Evolutionary conservation across 371 early-diverging fungal species (phyloP), one percentile per base, ranked within the genome.

Genomic region (Globomyces sp.): DNA sequence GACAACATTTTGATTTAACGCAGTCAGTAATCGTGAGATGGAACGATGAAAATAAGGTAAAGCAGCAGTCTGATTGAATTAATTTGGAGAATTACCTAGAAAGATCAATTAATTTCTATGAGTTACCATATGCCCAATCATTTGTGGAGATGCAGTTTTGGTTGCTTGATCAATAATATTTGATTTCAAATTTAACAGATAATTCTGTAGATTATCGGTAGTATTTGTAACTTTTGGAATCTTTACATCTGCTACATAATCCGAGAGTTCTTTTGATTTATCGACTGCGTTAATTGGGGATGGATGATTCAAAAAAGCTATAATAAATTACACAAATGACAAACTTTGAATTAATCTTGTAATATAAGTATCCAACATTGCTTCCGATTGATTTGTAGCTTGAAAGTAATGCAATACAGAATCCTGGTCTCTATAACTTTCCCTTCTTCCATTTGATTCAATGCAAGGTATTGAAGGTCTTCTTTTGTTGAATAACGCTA

Each of bases 1-100:
- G 45, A 81, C 82, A 0, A 78, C 79, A 74, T 79, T 81, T 63
- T 81, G 82, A 68, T 81, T 78, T 68, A 81, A 59, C 36, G 81
- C 79, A 39, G 82, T 68, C 58, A 81, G 67, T 10, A 81, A 71
- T 36, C 75, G 63, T 3, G 78, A 74, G 43, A 81, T 71, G 0
- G 81, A 79, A 11, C 82, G 70, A 52, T 81, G 82, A 58, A 81
- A 81, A 65, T 74, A 81, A 0, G 82, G 82, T 9, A 81, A 69
- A 4, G 82, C 76, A 1, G 82, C 67, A 1, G 79, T 79, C 79
- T 78, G 40, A 6, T 4, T 37, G 46, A 13, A 40, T 13, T 3
- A 39, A 6, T 0, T 24, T 24, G 24, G 24, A 24, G 24, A 24
- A 24, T 24, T 24, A 24, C 24, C 49, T 6, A 66, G n/a, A 5